phyloP scores from a whole-genome alignment of 805 yeast genomes.

The Nakazawaea pomicola region DNA sequence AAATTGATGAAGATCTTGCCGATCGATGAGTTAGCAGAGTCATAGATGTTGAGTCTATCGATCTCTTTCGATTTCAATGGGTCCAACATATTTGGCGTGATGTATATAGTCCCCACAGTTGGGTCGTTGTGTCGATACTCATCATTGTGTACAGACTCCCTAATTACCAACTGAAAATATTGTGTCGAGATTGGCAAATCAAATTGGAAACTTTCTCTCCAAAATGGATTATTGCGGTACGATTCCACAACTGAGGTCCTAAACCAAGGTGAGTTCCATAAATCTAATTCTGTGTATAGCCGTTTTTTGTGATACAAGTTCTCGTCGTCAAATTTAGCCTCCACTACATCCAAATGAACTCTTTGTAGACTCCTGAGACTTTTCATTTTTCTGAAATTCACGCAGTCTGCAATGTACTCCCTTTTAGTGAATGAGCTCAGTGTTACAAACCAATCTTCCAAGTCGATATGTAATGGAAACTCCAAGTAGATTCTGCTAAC shows the following conservation, averaged over 20 bases:
- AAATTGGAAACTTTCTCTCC: constrained; percentile 76
- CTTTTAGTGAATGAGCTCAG: constrained; percentile 57
- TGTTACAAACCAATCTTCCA: constrained; percentile 76
- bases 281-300: constrained; percentile 63
- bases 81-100: constrained; percentile 46
- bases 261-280: constrained; percentile 76
- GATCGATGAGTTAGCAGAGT: constrained; percentile 32
- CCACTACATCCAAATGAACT: constrained; percentile 54
- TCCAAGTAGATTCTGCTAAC: constrained; percentile 42
- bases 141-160: constrained; percentile 21
- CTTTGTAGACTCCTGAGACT: constrained; percentile 50
- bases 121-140: constrained; percentile 31
- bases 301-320: constrained; percentile 10
- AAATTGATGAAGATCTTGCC: constrained; percentile 57
- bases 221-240: constrained; percentile 52
- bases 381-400: constrained; percentile 21
- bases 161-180: constrained; percentile 45
- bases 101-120: constrained; percentile 47
- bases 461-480: constrained; percentile 62
- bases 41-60: constrained; percentile 26
- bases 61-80: constrained; percentile 18
- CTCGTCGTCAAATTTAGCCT: constrained; percentile 46
- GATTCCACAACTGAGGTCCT: constrained; percentile 62
- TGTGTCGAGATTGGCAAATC: constrained; percentile 53
- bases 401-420: constrained; percentile 37